phyloP scores from a whole-genome alignment of 179 eudicot genomes.

The Drosera spatulata region DNA sequence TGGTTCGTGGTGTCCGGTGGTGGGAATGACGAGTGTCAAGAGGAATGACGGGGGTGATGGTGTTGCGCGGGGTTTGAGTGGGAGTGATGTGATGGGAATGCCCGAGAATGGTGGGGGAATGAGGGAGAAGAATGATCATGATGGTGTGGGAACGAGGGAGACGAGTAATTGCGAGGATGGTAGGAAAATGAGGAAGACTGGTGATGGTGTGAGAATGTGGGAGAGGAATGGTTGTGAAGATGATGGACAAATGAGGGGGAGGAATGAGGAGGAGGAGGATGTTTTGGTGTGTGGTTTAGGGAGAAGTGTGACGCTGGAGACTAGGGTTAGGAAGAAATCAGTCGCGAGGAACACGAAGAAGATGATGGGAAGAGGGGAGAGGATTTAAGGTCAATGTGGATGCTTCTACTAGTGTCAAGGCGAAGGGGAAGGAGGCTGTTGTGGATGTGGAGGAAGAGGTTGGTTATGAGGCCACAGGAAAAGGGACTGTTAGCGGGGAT shows the following conservation, averaged over 20 bases:
- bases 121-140: too few species aligned
- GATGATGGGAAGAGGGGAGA: constrained; percentile 29
- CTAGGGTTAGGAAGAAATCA: constrained; percentile 22
- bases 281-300: neutral
- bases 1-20: constrained; percentile 24
- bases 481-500: constrained; percentile 12
- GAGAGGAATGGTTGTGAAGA: neutral
- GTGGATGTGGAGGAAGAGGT: constrained; percentile 3
- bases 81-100: constrained; percentile 17
- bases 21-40: constrained; percentile 10
- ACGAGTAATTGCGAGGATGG: neutral
- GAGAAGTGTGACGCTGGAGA: neutral
- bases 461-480: constrained; percentile 7
- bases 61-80: constrained; percentile 22
- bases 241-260: neutral
- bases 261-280: neutral
- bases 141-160: too few species aligned
- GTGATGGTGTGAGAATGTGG: constrained; percentile 3
- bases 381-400: constrained; percentile 5
- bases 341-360: constrained; percentile 37
- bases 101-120: constrained; percentile 1
- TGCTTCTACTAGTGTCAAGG: neutral
- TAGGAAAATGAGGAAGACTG: neutral
- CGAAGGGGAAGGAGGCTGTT: neutral
- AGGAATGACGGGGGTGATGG: constrained; percentile 4